phyloP scores from a whole-genome alignment of 2,329 filamentous ascomycete species.

The Aspergillus sp. region DNA sequence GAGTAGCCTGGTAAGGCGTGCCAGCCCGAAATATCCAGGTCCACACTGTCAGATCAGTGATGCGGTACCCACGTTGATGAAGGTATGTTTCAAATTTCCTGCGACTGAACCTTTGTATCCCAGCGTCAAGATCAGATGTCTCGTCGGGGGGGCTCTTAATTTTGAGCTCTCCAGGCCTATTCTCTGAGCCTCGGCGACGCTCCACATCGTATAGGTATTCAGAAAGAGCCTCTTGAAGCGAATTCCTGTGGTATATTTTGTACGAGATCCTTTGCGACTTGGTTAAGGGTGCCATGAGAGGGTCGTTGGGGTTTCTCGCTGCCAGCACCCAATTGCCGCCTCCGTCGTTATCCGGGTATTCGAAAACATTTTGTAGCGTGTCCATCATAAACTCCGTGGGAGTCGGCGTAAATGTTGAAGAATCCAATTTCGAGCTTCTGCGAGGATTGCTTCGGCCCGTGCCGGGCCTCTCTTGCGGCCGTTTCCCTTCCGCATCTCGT shows the following conservation, averaged over 20 bases:
- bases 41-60: conserved; percentile 45
- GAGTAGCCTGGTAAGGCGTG: conserved; percentile 34
- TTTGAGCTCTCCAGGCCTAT: not conserved
- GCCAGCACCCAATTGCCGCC: conserved; percentile 9
- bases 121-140: conserved; percentile 22
- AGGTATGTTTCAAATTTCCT: conserved; percentile 30
- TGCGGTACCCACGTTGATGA: conserved; percentile 31
- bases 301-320: not conserved
- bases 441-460: conserved; percentile 5
- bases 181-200: conserved; percentile 21
- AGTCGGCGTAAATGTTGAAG: conserved; percentile 13
- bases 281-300: conserved; percentile 11
- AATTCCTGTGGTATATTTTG: conserved; percentile 17
- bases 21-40: conserved; percentile 47
- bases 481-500: not conserved
- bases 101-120: conserved; percentile 34
- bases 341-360: conserved; percentile 10
- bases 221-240: conserved; percentile 37
- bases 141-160: not conserved
- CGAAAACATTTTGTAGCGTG: conserved; percentile 25
- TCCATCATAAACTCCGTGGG: conserved; percentile 33
- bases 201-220: conserved; percentile 40
- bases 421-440: not conserved
- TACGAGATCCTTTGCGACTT: conserved; percentile 8
- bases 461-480: not conserved